A percentile compares a stretch with the other conserved stretches of the same genome.
Evolutionary conservation across 495 filamentous ascomycete genomes (phyloP).

Genomic region (Penicillium goetzii): DNA sequence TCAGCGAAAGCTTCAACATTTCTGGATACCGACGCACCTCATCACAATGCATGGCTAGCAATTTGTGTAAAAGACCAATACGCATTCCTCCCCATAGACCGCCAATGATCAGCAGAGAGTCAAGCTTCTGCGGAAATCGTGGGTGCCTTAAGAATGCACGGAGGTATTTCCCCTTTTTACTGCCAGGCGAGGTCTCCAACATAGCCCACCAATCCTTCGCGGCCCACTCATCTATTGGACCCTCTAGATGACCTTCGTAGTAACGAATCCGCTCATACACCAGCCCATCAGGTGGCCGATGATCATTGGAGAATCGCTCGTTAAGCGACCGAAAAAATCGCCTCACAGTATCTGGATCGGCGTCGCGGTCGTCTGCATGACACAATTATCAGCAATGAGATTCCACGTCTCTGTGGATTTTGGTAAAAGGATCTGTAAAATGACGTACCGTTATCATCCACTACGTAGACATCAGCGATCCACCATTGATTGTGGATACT

Average conservation of each 20-base stretch:
- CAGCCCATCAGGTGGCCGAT: slow-evolving; percentile 16
- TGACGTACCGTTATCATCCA: neutral
- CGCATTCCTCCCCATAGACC: slow-evolving; percentile 20
- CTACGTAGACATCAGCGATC: slow-evolving; percentile 25
- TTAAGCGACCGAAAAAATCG: slow-evolving; percentile 13
- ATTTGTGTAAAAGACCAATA: slow-evolving; percentile 22
- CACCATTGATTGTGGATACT: slow-evolving; percentile 15
- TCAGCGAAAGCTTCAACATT: neutral
- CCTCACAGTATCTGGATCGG: slow-evolving; percentile 6
- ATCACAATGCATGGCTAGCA: slow-evolving; percentile 20
- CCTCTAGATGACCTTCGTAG: slow-evolving; percentile 7
- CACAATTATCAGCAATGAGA: neutral
- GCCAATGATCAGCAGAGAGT: slow-evolving; percentile 8
- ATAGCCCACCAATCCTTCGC: slow-evolving; percentile 18
- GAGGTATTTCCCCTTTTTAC: slow-evolving; percentile 15
- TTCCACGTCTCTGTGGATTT: neutral
- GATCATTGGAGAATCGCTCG: slow-evolving; percentile 20
- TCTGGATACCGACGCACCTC: slow-evolving; percentile 11
- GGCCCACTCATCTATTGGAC: neutral
- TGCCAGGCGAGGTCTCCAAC: slow-evolving; percentile 1
- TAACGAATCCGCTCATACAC: slow-evolving; percentile 22
- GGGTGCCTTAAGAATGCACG: slow-evolving; percentile 11
- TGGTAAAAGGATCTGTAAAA: neutral
- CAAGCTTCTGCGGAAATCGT: slow-evolving; percentile 4
- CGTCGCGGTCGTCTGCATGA: neutral